These are phyloP conservation scores for Vicia faba DNA, from an alignment of 306 rosid genomes.

Conservation along the genomic window DNA sequence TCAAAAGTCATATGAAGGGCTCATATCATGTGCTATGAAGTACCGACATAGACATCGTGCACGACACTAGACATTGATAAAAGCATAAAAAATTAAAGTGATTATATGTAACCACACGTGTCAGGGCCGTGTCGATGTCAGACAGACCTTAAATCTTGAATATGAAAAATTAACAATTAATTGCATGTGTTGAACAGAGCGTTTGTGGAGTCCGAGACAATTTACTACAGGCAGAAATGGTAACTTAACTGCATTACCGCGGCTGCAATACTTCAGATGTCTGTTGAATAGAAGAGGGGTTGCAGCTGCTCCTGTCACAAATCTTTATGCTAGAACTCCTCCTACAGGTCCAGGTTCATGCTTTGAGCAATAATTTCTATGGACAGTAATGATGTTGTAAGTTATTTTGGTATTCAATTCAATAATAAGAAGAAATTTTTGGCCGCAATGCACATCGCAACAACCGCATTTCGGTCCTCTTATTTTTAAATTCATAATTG, in stretches of 20 bases:
- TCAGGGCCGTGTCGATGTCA: neutral
- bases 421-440: neutral
- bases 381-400: conserved; percentile 31
- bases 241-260: conserved; percentile 47
- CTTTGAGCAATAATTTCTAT: conserved; percentile 55
- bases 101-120: neutral
- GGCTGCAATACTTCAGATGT: conserved; percentile 89
- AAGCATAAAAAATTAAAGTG: neutral
- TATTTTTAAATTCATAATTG: no score
- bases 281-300: conserved; percentile 77
- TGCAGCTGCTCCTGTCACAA: conserved; percentile 83
- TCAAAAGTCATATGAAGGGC: neutral
- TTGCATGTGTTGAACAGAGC: conserved; percentile 51
- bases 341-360: conserved; percentile 86
- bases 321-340: conserved; percentile 60
- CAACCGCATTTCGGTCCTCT: no score
- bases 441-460: no score
- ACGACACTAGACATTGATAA: neutral
- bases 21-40: neutral
- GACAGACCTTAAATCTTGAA: neutral
- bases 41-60: neutral
- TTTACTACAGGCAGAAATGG: conserved; percentile 41
- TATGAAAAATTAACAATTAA: conserved; percentile 27
- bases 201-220: conserved; percentile 76
- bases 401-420: conserved; percentile 34